Conservation (phyloP, 768 basidiomycete genomes). For the Amanita pseudoporphyria region DNA sequence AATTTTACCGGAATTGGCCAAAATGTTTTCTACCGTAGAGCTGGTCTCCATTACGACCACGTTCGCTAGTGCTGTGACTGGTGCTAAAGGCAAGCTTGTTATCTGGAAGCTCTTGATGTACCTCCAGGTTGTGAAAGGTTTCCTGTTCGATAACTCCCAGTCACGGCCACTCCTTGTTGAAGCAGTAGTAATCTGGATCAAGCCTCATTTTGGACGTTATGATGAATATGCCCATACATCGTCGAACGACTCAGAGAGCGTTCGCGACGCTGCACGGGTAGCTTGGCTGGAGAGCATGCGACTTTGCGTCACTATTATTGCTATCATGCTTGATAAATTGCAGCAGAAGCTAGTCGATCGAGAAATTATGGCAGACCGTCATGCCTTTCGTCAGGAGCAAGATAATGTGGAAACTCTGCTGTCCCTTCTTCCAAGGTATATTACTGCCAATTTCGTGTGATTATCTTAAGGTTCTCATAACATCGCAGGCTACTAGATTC, state of each 20-base stretch:
- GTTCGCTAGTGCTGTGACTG: constrained; percentile 77
- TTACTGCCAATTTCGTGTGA: not conserved
- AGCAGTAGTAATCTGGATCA: constrained; percentile 87
- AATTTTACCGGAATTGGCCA: constrained; percentile 78
- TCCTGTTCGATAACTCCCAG: constrained; percentile 76
- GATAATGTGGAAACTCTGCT: constrained; percentile 87
- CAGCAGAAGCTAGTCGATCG: constrained; percentile 73
- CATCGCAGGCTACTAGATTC: constrained; percentile 67
- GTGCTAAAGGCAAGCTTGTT: constrained; percentile 76
- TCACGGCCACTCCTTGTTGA: constrained; percentile 78
- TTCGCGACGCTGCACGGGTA: constrained; percentile 66
- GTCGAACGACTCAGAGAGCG: constrained; percentile 55
- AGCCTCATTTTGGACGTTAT: constrained; percentile 87
- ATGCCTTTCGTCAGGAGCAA: constrained; percentile 67
- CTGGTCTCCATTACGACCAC: constrained; percentile 79
- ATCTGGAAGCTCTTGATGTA: constrained; percentile 95
- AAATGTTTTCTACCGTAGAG: constrained; percentile 74
- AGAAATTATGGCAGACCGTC: constrained; percentile 47
- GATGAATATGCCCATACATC: constrained; percentile 68
- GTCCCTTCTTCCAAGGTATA: constrained; percentile 73
- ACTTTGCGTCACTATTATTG: constrained; percentile 83
- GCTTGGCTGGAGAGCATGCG: constrained; percentile 86
- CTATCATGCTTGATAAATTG: constrained; percentile 84
- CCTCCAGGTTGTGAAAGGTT: constrained; percentile 81
- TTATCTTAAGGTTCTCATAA: not conserved